These are phyloP conservation scores for Nakazawaea holstii DNA, from an alignment of 805 yeast species.

Conservation along the genomic window DNA sequence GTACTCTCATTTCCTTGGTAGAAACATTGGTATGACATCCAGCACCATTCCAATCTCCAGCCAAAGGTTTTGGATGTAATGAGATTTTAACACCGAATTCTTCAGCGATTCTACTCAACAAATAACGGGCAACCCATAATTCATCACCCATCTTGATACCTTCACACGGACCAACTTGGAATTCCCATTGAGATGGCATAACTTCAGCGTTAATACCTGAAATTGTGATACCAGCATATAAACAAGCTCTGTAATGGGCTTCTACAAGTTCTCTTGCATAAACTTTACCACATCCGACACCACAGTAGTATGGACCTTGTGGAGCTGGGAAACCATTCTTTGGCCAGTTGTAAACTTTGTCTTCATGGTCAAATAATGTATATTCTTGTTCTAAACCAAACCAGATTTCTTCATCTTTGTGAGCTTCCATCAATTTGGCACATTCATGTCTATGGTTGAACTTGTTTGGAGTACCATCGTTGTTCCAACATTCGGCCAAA, in stretches of 20 bases:
- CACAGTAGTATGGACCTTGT: slow-evolving; percentile 99
- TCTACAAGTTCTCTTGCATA: slow-evolving; percentile 97
- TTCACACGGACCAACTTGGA: slow-evolving; percentile 97
- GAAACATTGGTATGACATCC: slow-evolving; percentile 99
- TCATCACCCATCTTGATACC: slow-evolving; percentile 98
- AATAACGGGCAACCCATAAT: slow-evolving; percentile 93
- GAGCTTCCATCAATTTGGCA: slow-evolving; percentile 91
- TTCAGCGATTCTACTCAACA: slow-evolving; percentile 92
- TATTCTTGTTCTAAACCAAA: slow-evolving; percentile 99
- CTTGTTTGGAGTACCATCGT: slow-evolving; percentile 98
- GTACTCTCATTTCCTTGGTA: slow-evolving; percentile 81
- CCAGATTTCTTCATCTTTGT: slow-evolving; percentile 82
- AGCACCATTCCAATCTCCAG: slow-evolving; percentile 99
- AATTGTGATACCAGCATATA: slow-evolving; percentile 83
- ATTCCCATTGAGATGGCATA: slow-evolving; percentile 99
- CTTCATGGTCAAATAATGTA: slow-evolving; percentile 89
- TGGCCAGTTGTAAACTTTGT: slow-evolving; percentile 97
- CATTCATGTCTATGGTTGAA: slow-evolving; percentile 97
- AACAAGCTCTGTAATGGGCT: slow-evolving; percentile 98
- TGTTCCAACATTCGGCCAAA: slow-evolving; percentile 94
- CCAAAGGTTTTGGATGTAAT: slow-evolving; percentile 98
- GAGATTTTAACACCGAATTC: slow-evolving; percentile 98
- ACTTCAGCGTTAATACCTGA: slow-evolving; percentile 99
- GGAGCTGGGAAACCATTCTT: slow-evolving; percentile 99
- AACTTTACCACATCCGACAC: slow-evolving; percentile 98